Evolutionary conservation across 192 early-diverging fungal genomes (phyloP).

Genomic region (Chytriomyces sp.): DNA sequence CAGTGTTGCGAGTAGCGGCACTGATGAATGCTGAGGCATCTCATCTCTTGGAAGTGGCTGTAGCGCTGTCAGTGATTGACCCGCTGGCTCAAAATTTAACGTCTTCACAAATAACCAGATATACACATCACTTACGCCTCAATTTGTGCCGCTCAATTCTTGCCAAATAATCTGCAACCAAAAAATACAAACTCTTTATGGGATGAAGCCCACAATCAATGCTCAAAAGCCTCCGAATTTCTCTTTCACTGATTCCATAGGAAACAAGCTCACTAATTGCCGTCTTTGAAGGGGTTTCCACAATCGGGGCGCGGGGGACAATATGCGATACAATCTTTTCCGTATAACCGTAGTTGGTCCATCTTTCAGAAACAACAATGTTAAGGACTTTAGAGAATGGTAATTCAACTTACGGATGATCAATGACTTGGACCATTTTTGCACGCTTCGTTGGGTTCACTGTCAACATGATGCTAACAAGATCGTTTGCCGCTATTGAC

Average conservation of each 20-base stretch:
- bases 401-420: conserved; percentile 33
- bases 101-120: background rate
- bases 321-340: conserved; percentile 10
- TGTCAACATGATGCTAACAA: conserved; percentile 42
- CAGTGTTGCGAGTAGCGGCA: background rate
- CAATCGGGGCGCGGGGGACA: conserved; percentile 14
- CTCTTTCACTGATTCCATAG: conserved; percentile 31
- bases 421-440: conserved; percentile 32
- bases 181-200: conserved; percentile 36
- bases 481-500: conserved; percentile 34
- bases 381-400: conserved; percentile 54
- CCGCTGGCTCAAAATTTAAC: background rate
- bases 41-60: background rate
- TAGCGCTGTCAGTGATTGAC: background rate
- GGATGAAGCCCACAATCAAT: conserved; percentile 37
- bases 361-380: conserved; percentile 52
- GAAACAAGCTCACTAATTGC: conserved; percentile 32
- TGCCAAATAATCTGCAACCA: conserved; percentile 30
- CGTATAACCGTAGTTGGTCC: conserved; percentile 54
- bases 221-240: conserved; percentile 22
- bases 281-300: conserved; percentile 10
- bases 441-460: conserved; percentile 28
- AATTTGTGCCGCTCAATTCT: conserved; percentile 1
- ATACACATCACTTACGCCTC: background rate
- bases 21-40: background rate